Evolutionary conservation across 2,329 filamentous ascomycete genomes (phyloP), one percentile per base, ranked within the genome.

Genomic region (Clarireedia sp.): DNA sequence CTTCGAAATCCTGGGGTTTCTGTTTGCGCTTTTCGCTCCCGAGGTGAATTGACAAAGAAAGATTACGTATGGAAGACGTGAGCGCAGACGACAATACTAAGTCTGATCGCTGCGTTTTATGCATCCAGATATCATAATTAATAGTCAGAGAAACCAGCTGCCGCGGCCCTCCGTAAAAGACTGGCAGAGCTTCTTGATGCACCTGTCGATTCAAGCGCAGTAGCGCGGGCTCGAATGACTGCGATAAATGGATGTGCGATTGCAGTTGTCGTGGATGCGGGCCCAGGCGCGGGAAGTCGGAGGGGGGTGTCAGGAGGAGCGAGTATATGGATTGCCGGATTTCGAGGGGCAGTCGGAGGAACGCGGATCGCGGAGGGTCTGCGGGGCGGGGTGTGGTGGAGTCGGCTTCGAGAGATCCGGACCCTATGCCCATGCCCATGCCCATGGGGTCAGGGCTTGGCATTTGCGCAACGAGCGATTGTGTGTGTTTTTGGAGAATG

Each of bases 1-100:
- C 59, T 44, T 74, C 72, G 9, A 66, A 61, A 2, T 64, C 64
- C 19, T 60, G 55, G 1, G 66, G 70, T 61, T 67, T 68, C 47
- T 62, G 68, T 54, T 67, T 67, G 44, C 69, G 68, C 50, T 71
- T 65, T 50, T 67, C 65, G 37, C 53, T 55, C 9, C 64, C 65
- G 2, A 66, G 57, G 12, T 63, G 59, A 16, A 67, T 59, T 19
- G 59, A 59, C 2, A 66, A 36, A 21, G 63, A 56, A 24, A 67
- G n/a, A 48, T 67, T 59, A 36, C 56, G 57, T 29, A 67, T 62
- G 5, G 60, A 59, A 3, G 64, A 60, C 16, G 58, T 59, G 5
- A 67, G 46, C n/a, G 48, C 41, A 9, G 62, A 55, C 8, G 56
- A 59, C 29, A 66, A 55, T 14, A 67, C 47, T 7, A 66, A 51